Percentiles rank a stretch among this genome's conserved stretches.
These are phyloP conservation scores for Rhizophora apiculata DNA, from an alignment of 345 rosid species.

Conservation along the genomic window DNA sequence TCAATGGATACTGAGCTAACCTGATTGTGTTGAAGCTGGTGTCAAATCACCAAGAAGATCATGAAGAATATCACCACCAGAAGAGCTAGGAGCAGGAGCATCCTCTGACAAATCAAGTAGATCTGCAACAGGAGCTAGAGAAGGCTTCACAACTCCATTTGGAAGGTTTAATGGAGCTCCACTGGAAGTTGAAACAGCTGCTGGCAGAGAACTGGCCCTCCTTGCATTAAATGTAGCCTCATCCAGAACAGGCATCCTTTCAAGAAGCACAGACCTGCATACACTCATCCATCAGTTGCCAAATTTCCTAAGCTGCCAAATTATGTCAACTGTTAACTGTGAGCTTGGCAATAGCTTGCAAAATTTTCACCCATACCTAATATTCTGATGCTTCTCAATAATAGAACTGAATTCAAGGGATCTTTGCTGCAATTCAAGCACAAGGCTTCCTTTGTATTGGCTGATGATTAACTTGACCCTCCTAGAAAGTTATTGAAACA, in stretches of 20 bases:
- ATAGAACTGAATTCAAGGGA: constrained; percentile 87
- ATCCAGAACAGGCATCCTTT: constrained; percentile 98
- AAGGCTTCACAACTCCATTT: constrained; percentile 73
- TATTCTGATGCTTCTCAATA: constrained; percentile 79
- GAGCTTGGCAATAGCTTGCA: constrained; percentile 11
- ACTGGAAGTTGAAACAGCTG: constrained; percentile 58
- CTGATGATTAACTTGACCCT: constrained; percentile 64
- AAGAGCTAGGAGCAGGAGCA: constrained; percentile 63
- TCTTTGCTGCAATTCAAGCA: constrained; percentile 99
- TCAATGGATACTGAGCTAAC: constrained; percentile 40
- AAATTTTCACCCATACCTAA: constrained; percentile 46
- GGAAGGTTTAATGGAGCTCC: constrained; percentile 69
- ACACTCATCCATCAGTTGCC: constrained; percentile 31
- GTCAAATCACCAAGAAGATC: constrained; percentile 90
- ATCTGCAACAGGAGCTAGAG: constrained; percentile 78
- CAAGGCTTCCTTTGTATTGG: constrained; percentile 81
- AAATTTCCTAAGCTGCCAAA: constrained; percentile 15
- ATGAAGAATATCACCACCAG: constrained; percentile 81
- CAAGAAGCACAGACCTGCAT: constrained; percentile 80
- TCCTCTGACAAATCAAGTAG: constrained; percentile 90
- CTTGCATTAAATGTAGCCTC: constrained; percentile 89
- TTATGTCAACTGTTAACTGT: constrained; percentile 6
- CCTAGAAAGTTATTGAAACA: constrained; percentile 38
- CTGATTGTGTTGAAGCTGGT: constrained; percentile 50
- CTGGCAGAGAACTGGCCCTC: constrained; percentile 75